Evolutionary conservation across 1,284 basidiomycete genomes (phyloP), one percentile per base, ranked within the genome.

Genomic region (Irpex sp.): DNA sequence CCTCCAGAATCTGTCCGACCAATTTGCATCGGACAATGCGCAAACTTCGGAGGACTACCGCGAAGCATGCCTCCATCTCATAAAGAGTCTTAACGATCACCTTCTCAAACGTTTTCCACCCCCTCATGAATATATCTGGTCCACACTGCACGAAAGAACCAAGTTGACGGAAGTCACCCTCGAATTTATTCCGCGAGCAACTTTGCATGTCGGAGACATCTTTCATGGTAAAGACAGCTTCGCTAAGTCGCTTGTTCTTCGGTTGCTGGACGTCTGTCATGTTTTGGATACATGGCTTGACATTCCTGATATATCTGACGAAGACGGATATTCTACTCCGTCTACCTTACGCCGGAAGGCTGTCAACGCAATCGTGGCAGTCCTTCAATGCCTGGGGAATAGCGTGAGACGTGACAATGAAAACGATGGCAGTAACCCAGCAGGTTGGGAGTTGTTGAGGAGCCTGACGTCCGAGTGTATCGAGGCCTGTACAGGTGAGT

Each of bases 241-340:
- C 49, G 76, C 82, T 37, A 76, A 79, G 66, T 81, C 79, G 57
- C 66, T 87, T 4, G 79, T 88, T 57, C 72, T 77, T 13, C 78
- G 80, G 55, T 70, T 91, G 48, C 71, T 89, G 4, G 79, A 79
- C 37, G 77, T 90, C 37, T 84, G 82, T 66, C 71, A 78, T 58
- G 78, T 80, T 1, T 74, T 90, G 54, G 86, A 88, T 64, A 71
- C 80, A 15, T 91, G 89, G 85, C 72, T 80, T 47, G 81, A 83
- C 51, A 74, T 76, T 19, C 75, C 78, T 9, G 56, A 61, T 38
- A 74, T 78, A 19, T 68, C 74, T 9, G 67, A 62, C 21, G 68
- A 79, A 38, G 73, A 71, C 8, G 78, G 71, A n/a, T 73, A 80
- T 59, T 71, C 74, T 9, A 13, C 21, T 19, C 49, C 49, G 19